Conservation (phyloP, 441 rosid genomes). For the Eutrema salsugineum region DNA sequence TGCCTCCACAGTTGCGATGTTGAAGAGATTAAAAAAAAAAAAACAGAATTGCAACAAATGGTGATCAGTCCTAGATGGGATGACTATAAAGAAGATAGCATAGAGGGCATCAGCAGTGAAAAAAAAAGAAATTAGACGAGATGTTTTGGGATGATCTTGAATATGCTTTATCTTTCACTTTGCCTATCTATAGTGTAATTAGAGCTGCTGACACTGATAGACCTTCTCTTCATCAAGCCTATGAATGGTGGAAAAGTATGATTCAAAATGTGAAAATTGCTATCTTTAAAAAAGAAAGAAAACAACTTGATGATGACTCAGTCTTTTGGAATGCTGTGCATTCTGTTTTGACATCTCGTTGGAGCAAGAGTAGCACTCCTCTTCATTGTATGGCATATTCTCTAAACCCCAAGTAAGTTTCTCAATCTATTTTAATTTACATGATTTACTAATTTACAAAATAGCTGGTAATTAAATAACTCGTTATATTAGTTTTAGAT, state of each 20-base stretch:
- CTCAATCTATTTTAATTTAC: neutral
- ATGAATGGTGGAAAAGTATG: too few relatives aligned
- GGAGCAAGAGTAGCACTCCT: neutral
- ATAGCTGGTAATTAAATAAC: too few relatives aligned
- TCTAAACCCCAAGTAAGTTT: neutral
- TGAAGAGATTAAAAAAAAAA: neutral
- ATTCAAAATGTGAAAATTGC: too few relatives aligned
- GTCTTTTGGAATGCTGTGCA: neutral
- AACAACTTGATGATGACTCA: neutral
- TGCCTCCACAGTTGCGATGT: neutral
- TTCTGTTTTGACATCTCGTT: neutral
- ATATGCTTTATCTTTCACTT: neutral
- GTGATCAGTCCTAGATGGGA: neutral
- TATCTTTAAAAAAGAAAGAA: too few relatives aligned
- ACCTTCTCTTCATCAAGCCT: too few relatives aligned
- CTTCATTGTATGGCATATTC: neutral
- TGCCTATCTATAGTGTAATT: too few relatives aligned
- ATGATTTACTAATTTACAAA: too few relatives aligned
- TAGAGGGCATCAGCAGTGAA: neutral
- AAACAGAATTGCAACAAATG: neutral
- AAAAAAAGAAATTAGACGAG: neutral
- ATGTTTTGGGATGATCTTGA: too few relatives aligned
- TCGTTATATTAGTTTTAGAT: too few relatives aligned
- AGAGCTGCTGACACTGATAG: too few relatives aligned
- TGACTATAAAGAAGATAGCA: conserved; percentile 1